Evolutionary conservation across 1,139 yeast species (phyloP), one percentile per base, ranked within the genome.

Genomic region (Yamadazyma songkhlaensis): DNA sequence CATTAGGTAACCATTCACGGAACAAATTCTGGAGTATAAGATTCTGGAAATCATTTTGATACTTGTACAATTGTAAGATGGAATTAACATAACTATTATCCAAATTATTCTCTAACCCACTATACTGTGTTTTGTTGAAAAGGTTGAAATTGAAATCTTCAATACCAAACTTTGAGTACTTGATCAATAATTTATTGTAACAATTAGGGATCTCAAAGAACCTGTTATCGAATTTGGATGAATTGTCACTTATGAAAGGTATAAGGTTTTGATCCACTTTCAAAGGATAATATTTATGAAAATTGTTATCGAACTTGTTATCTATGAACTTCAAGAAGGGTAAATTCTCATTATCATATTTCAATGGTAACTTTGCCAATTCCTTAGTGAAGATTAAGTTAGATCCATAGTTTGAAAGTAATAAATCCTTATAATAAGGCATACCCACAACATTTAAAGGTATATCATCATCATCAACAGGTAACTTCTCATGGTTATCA

Each of bases 131-230:
- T 34, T 72, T 68, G 54, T 90, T 89, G 64, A 85, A 92, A 50
- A 81, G 84, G 39, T 77, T 81, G 55, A 92, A 92, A 62, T 94
- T 97, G 62, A 92, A 92, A 59, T 89, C 97, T 49, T 84, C 89
- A 22, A 94, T 90, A 13, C 98, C 98, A 60, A 89, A 92, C 51
- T 79, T 84, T 41, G 95, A 85, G 57, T 90, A 90, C 33, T 84
- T 77, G 43, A 92, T 86, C 43, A 84, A 86, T 38, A 88, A 67
- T 50, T 81, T 79, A 28, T 81, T 69, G 59, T 84, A 92, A 26
- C 90, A 84, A 40, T 82, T 82, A 0, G 97, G 96, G 2, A 62
- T 54, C 36, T 50, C 34, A 42, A 64, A 65, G 42, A 69, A 65
- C 2, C 60, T 51, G 26, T 57, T 62, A 32, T 51, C 53, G 8